Conservation (phyloP, 257 asterid genomes). For the Prunella vulgaris region DNA sequence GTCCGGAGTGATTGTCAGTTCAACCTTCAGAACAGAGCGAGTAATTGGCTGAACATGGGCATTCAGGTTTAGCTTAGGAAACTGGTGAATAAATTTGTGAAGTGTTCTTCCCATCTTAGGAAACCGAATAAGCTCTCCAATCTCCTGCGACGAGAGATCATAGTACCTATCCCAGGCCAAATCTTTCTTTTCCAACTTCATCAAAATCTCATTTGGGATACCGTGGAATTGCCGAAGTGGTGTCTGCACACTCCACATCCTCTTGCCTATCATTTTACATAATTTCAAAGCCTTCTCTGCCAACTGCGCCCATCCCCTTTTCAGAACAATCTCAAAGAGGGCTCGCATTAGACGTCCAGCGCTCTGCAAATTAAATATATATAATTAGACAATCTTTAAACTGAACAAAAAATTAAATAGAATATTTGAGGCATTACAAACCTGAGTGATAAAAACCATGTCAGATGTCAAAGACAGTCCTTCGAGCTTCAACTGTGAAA, state of each 20-base stretch:
- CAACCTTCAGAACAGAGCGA: slow-evolving; percentile 52
- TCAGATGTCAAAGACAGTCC: slow-evolving; percentile 58
- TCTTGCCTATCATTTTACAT: slow-evolving; percentile 57
- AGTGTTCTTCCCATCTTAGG: slow-evolving; percentile 57
- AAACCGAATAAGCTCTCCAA: slow-evolving; percentile 49
- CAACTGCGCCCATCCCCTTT: slow-evolving; percentile 67
- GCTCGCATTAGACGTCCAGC: slow-evolving; percentile 67
- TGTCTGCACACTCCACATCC: slow-evolving; percentile 66
- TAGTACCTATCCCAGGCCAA: slow-evolving; percentile 63
- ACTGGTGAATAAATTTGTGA: slow-evolving; percentile 50
- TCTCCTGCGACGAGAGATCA: slow-evolving; percentile 56
- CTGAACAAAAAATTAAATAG: background rate
- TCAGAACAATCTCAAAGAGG: slow-evolving; percentile 51
- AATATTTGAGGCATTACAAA: slow-evolving; percentile 12
- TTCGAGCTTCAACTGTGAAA: slow-evolving; percentile 63
- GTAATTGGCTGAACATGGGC: slow-evolving; percentile 60
- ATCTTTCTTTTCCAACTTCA: slow-evolving; percentile 60
- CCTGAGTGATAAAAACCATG: slow-evolving; percentile 62
- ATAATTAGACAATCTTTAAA: background rate
- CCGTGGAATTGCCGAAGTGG: slow-evolving; percentile 64
- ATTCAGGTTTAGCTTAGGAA: slow-evolving; percentile 47
- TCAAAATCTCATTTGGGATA: slow-evolving; percentile 48
- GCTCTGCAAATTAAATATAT: slow-evolving; percentile 35
- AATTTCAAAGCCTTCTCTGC: slow-evolving; percentile 55
- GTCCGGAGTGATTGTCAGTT: slow-evolving; percentile 51